Percentiles rank a stretch among this genome's conserved stretches.
Evolutionary conservation across 352 stramenopile species (phyloP).

Genomic region (Phytophthora colocasiae): DNA sequence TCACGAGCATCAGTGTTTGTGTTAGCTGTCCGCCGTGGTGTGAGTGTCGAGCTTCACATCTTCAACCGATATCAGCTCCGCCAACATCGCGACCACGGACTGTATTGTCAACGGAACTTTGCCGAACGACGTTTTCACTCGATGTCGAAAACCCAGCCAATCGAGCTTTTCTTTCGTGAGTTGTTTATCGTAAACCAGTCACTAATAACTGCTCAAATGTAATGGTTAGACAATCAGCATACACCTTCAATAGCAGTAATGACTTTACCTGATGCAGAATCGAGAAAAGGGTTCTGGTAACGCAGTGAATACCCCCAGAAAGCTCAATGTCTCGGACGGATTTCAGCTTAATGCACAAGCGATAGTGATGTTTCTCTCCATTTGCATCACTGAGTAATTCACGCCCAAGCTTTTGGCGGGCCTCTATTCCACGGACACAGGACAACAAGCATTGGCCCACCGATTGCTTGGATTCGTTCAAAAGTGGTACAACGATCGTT

Average conservation of each 20-base stretch:
- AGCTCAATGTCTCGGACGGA: conserved; percentile 41
- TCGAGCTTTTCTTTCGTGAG: background rate
- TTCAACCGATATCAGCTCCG: background rate
- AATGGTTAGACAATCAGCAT: background rate
- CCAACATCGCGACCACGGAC: background rate
- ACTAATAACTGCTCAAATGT: conserved; percentile 43
- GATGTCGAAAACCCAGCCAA: background rate
- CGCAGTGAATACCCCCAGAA: conserved; percentile 38
- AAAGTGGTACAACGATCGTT: conserved; percentile 23
- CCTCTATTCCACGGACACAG: conserved; percentile 11
- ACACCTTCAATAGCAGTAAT: background rate
- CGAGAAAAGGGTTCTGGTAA: conserved; percentile 51
- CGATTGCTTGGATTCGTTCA: conserved; percentile 19
- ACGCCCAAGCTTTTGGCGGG: conserved; percentile 2
- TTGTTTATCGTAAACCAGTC: conserved; percentile 38
- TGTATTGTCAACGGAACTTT: background rate
- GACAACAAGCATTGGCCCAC: conserved; percentile 28
- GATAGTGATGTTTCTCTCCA: conserved; percentile 31
- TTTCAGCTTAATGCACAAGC: conserved; percentile 49
- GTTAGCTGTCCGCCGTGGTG: too few relatives aligned
- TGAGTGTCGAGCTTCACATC: too few relatives aligned
- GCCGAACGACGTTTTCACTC: background rate
- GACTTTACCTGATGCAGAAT: conserved; percentile 40
- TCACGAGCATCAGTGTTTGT: too few relatives aligned
- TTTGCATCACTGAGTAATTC: conserved; percentile 16